A percentile compares a stretch with the other conserved stretches of the same genome.
phyloP scores from a whole-genome alignment of 108 stramenopile genomes.

The Conticribra guillardii region DNA sequence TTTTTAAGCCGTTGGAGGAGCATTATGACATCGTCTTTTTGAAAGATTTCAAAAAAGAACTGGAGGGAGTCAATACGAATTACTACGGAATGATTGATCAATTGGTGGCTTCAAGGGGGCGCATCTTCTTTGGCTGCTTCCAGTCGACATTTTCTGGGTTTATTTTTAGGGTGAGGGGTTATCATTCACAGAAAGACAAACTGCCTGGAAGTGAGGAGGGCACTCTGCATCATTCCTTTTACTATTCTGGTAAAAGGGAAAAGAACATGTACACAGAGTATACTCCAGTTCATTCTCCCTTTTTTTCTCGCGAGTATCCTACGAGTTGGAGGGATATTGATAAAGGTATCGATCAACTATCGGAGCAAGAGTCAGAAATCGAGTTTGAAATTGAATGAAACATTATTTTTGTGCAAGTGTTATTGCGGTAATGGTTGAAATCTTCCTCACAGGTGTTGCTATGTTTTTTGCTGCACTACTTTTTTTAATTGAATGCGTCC shows the following conservation, averaged over 20 bases:
- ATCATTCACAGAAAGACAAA: constrained; percentile 72
- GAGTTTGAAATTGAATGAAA: constrained; percentile 1
- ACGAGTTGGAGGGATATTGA: constrained; percentile 82
- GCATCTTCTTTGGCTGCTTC: constrained; percentile 78
- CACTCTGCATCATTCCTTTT: constrained; percentile 56
- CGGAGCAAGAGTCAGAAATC: constrained; percentile 1
- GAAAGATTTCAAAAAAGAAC: constrained; percentile 49
- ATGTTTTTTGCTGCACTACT: no score
- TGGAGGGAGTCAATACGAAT: constrained; percentile 55
- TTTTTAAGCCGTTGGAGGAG: constrained; percentile 52
- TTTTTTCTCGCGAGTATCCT: constrained; percentile 77
- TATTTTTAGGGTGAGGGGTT: constrained; percentile 84
- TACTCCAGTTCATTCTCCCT: constrained; percentile 48
- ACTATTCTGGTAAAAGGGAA: constrained; percentile 55
- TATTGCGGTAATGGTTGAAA: no score
- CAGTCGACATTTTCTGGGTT: constrained; percentile 86
- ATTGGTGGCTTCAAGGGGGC: constrained; percentile 74
- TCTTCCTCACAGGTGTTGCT: no score
- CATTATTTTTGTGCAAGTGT: no score
- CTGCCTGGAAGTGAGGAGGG: constrained; percentile 61
- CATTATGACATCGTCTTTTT: constrained; percentile 52
- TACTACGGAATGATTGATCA: constrained; percentile 78
- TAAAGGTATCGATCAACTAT: constrained; percentile 41
- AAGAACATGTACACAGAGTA: constrained; percentile 61
- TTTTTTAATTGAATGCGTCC: no score